Evolutionary conservation across 192 early-diverging fungal genomes (phyloP), one percentile per base, ranked within the genome.

Genomic region (Umbelopsis ramanniana): DNA sequence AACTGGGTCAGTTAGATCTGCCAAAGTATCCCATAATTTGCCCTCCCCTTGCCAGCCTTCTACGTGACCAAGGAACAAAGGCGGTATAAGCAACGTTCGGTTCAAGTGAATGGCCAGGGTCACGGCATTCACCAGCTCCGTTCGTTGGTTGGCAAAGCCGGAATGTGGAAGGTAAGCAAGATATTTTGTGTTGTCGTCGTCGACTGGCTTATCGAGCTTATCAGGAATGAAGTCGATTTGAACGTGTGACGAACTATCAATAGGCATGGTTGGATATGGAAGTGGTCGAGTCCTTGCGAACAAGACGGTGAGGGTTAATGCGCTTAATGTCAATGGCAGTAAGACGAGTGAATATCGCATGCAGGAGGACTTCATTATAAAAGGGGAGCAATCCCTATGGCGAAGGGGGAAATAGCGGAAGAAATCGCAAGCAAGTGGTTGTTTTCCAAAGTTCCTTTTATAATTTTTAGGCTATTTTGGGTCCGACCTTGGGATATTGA

Each of bases 71-170:
- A 81, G 40, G 10, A 81, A 60, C 11, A 78, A 69, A 2, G 82
- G 80, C 0, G 84, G 82, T 6, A 86, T 45, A 21, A 86, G 76
- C 21, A 86, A 50, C 6, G 84, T 86, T 54, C 84, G 46, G 38
- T 83, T 83, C 12, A 80, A 52, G 24, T 66, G 66, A 24, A 71
- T 69, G 6, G 84, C 74, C n/a, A 86, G 46, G 6, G 73, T 72
- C 4, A 86, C 54, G 4, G 82, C 84, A 52, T 81, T 83, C 23
- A 76, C 69, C 10, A 82, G 54, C 14, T 76, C 68, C 10, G 82
- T 86, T 14, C 84, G 78, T 60, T 86, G 84, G 69, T 86, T 86
- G 29, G 83, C 80, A 46, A 83, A 81, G 0, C 84, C 84, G 46
- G 78, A 80, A 23, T 86, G 84, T 17, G 80, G 82, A 37, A 83